Evolutionary conservation across 2,329 filamentous ascomycete species (phyloP).

Genomic region (Xylaria sp.): DNA sequence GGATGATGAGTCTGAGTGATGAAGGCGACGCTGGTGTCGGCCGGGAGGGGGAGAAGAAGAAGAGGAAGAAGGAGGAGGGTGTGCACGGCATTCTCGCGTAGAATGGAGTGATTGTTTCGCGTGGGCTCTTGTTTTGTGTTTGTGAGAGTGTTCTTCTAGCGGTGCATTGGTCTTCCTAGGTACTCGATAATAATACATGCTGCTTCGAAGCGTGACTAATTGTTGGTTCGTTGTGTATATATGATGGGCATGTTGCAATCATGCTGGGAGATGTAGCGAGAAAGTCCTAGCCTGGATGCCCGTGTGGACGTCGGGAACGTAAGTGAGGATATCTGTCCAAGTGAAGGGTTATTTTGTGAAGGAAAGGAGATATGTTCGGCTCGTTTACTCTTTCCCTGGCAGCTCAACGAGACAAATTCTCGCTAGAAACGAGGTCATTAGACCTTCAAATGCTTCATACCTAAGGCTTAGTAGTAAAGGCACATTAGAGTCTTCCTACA

Average conservation of each 20-base stretch:
- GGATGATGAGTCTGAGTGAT: slow-evolving; percentile 1
- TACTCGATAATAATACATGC: neutral
- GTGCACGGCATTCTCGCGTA: slow-evolving; percentile 33
- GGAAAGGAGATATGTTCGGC: too few relatives aligned
- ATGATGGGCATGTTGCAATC: too few relatives aligned
- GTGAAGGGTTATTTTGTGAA: too few relatives aligned
- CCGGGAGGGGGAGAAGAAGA: slow-evolving; percentile 6
- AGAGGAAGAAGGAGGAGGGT: neutral
- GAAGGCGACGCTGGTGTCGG: slow-evolving; percentile 10
- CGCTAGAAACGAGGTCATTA: too few relatives aligned
- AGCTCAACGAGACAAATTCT: too few relatives aligned
- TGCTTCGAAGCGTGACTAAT: neutral
- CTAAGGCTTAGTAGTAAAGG: neutral
- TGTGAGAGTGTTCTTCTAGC: neutral
- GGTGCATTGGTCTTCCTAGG: neutral
- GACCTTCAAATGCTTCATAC: neutral
- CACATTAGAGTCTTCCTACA: neutral
- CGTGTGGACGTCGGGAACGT: too few relatives aligned
- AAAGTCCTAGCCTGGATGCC: too few relatives aligned
- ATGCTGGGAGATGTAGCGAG: too few relatives aligned
- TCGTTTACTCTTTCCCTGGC: too few relatives aligned
- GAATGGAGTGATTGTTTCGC: neutral
- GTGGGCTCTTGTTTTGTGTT: neutral
- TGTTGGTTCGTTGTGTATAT: neutral
- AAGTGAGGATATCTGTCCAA: too few relatives aligned